Conservation (phyloP, 208 protist species). For the Trypanosoma cruzi region DNA sequence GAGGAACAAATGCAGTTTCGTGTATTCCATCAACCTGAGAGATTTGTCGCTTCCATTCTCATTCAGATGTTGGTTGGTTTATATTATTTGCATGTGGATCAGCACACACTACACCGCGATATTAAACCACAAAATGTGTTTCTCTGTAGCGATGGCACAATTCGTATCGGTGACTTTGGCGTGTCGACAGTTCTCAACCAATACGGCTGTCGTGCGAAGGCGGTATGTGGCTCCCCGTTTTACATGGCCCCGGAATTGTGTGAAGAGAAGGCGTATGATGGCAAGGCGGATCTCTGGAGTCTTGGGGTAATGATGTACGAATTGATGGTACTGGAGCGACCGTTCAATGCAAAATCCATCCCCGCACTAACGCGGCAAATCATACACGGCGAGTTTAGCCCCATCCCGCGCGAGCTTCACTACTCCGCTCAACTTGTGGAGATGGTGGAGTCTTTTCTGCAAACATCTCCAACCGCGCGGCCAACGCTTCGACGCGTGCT, state of each 20-base stretch:
- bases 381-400: conserved; percentile 17
- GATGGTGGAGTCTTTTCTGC: conserved; percentile 69
- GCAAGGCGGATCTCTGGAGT: conserved; percentile 95
- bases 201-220: conserved; percentile 47
- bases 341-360: conserved; percentile 48
- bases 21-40: conserved; percentile 32
- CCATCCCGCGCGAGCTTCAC: conserved; percentile 18
- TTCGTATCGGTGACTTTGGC: conserved; percentile 90
- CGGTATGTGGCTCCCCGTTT: conserved; percentile 84
- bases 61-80: conserved; percentile 41
- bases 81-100: conserved; percentile 39
- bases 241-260: conserved; percentile 95
- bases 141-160: conserved; percentile 47
- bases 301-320: conserved; percentile 95
- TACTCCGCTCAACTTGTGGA: conserved; percentile 61
- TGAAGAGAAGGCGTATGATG: conserved; percentile 86
- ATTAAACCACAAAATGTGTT: conserved; percentile 71
- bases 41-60: conserved; percentile 56
- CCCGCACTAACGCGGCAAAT: conserved; percentile 35
- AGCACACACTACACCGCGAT: conserved; percentile 57
- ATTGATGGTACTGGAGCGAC: conserved; percentile 68
- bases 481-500: conserved; percentile 65
- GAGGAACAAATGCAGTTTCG: conserved; percentile 37
- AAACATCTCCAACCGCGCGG: conserved; percentile 44
- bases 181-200: conserved; percentile 61